A percentile compares a stretch with the other conserved stretches of the same genome.
Conservation (phyloP, 2,329 filamentous ascomycete genomes). For the Colletotrichum tabaci region DNA sequence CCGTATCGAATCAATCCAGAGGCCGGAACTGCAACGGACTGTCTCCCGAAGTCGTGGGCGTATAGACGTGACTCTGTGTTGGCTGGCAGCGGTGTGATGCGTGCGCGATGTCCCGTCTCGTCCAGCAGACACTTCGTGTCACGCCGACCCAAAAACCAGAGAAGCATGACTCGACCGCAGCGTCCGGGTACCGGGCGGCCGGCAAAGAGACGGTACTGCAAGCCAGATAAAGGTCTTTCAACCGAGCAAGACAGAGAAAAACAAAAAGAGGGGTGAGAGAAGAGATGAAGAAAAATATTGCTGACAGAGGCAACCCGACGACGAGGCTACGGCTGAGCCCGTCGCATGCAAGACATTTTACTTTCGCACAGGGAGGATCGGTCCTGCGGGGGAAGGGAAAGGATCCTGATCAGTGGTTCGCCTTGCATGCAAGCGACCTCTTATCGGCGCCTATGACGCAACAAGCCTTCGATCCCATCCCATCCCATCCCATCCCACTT, state of each 20-base stretch:
- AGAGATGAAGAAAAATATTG: background rate
- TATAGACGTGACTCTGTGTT: background rate
- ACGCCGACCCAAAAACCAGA: background rate
- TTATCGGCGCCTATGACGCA: constrained; percentile 42
- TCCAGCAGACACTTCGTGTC: constrained; percentile 8
- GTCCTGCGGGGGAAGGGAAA: constrained; percentile 27
- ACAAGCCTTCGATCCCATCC: constrained; percentile 31
- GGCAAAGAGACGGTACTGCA: background rate
- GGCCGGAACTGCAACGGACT: background rate
- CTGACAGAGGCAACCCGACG: background rate
- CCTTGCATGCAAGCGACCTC: constrained; percentile 39
- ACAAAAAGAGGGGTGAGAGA: background rate
- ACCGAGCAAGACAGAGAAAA: background rate
- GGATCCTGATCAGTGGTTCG: constrained; percentile 13
- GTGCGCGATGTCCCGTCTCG: background rate
- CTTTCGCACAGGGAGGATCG: constrained; percentile 31
- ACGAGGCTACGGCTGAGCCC: constrained; percentile 14
- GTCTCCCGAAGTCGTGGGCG: background rate
- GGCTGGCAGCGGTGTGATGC: constrained; percentile 8
- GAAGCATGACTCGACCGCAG: constrained; percentile 15
- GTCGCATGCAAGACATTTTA: constrained; percentile 12
- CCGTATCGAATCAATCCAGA: background rate
- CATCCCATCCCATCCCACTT: constrained; percentile 21
- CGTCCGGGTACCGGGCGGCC: background rate
- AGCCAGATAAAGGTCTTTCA: too few species aligned